phyloP scores from a whole-genome alignment of 306 rosid species.

The Inga leiocalycina region DNA sequence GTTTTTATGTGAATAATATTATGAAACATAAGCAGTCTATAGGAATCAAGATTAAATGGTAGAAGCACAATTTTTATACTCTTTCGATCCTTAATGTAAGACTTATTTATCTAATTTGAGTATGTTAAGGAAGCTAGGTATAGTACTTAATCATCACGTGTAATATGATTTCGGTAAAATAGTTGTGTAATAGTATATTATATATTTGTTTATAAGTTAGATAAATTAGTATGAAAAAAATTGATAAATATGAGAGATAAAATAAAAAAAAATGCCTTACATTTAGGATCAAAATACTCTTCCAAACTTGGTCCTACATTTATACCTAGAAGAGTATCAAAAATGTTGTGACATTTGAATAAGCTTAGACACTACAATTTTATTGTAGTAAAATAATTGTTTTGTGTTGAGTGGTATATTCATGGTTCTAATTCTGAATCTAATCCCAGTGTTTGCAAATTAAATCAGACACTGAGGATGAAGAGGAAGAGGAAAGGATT shows the following conservation, averaged over 20 bases:
- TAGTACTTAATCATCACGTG: too few species aligned
- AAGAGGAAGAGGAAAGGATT: background rate
- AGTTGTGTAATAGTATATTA: too few species aligned
- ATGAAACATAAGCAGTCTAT: background rate
- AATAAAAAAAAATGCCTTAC: too few species aligned
- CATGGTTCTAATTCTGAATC: background rate
- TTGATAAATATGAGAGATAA: too few species aligned
- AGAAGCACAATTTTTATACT: background rate
- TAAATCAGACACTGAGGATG: background rate
- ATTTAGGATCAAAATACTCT: too few species aligned
- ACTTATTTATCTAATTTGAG: too few species aligned
- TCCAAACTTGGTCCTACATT: too few species aligned
- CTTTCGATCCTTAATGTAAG: too few species aligned
- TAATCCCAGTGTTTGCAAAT: background rate
- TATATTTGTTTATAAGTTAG: too few species aligned
- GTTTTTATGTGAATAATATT: background rate
- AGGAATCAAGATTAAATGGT: background rate
- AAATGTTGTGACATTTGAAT: background rate
- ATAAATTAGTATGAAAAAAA: too few species aligned
- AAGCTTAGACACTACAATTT: background rate
- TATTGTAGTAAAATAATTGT: background rate
- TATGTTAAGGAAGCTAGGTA: background rate
- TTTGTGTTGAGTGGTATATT: background rate
- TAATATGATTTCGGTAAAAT: too few species aligned
- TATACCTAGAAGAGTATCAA: background rate